phyloP scores from a whole-genome alignment of 371 early-diverging fungal species.

The Zychaea mexicana region DNA sequence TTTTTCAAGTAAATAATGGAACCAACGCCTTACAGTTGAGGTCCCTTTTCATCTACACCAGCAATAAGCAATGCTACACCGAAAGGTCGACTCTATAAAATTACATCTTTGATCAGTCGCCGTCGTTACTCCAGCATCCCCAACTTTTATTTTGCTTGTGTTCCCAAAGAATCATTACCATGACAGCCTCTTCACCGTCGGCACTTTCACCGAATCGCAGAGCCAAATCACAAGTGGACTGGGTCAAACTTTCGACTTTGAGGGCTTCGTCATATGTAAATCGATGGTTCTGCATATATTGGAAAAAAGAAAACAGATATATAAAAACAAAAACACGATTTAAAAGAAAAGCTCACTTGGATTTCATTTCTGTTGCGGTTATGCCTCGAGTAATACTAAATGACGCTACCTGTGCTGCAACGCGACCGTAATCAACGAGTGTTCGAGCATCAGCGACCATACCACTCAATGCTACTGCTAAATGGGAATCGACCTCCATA shows the following conservation, averaged over 20 bases:
- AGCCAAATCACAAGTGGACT: conserved; percentile 97
- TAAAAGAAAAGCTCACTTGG: too few species aligned
- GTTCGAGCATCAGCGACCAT: conserved; percentile 96
- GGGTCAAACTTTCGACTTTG: conserved; percentile 95
- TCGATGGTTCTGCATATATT: conserved; percentile 77
- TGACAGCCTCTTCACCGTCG: conserved; percentile 93
- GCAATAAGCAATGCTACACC: conserved; percentile 99
- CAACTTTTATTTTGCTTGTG: neutral
- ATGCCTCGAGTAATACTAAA: neutral
- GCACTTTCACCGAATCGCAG: conserved; percentile 97
- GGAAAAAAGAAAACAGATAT: too few species aligned
- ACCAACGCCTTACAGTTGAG: conserved; percentile 85
- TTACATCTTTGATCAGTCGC: too few species aligned
- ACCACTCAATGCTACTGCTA: conserved; percentile 98
- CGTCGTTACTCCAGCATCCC: too few species aligned
- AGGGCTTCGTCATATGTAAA: conserved; percentile 95
- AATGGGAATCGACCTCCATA: conserved; percentile 92
- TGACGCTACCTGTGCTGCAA: conserved; percentile 85
- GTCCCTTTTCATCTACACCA: conserved; percentile 97
- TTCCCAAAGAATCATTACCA: conserved; percentile 59
- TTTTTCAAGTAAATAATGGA: neutral
- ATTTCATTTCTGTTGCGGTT: too few species aligned
- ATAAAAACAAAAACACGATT: too few species aligned
- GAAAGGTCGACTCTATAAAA: conserved; percentile 95
- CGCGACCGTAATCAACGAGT: conserved; percentile 96